Evolutionary conservation across 805 yeast species (phyloP).

Genomic region (Yamadazyma sp.): DNA sequence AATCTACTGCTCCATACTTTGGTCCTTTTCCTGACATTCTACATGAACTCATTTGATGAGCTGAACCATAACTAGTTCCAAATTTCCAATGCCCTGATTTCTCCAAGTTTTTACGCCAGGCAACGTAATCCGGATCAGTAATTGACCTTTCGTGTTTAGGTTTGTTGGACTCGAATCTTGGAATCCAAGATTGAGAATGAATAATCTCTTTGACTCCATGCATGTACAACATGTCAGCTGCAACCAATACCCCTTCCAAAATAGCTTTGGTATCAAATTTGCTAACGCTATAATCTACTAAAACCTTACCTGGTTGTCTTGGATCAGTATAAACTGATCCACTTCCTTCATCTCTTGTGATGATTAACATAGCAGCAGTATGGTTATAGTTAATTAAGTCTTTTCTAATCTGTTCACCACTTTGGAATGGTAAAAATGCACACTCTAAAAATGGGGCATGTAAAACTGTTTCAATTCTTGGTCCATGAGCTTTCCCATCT

Average conservation of each 20-base stretch:
- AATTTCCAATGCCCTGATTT: slow-evolving; percentile 25
- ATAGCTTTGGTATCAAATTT: slow-evolving; percentile 42
- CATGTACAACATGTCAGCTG: slow-evolving; percentile 45
- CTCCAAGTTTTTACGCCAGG: slow-evolving; percentile 30
- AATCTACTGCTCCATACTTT: slow-evolving; percentile 40
- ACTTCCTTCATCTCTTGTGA: slow-evolving; percentile 44
- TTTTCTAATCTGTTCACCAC: slow-evolving; percentile 30
- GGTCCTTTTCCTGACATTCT: slow-evolving; percentile 50
- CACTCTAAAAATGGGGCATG: slow-evolving; percentile 42
- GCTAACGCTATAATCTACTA: slow-evolving; percentile 38
- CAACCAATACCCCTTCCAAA: slow-evolving; percentile 31
- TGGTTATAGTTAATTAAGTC: slow-evolving; percentile 35
- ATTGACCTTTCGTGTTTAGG: slow-evolving; percentile 37
- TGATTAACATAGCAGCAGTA: slow-evolving; percentile 37
- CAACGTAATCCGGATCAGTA: slow-evolving; percentile 41
- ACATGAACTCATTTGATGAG: slow-evolving; percentile 55
- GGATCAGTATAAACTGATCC: slow-evolving; percentile 38
- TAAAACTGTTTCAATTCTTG: slow-evolving; percentile 47
- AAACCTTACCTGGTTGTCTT: slow-evolving; percentile 27
- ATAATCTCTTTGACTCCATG: slow-evolving; percentile 47
- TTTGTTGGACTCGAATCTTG: slow-evolving; percentile 33
- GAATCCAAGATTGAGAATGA: slow-evolving; percentile 29
- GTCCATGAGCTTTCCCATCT: slow-evolving; percentile 53
- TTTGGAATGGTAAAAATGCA: slow-evolving; percentile 42
- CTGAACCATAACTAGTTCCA: slow-evolving; percentile 40